phyloP scores from a whole-genome alignment of 75 land plant genomes.

The Isoetes taiwanensis region DNA sequence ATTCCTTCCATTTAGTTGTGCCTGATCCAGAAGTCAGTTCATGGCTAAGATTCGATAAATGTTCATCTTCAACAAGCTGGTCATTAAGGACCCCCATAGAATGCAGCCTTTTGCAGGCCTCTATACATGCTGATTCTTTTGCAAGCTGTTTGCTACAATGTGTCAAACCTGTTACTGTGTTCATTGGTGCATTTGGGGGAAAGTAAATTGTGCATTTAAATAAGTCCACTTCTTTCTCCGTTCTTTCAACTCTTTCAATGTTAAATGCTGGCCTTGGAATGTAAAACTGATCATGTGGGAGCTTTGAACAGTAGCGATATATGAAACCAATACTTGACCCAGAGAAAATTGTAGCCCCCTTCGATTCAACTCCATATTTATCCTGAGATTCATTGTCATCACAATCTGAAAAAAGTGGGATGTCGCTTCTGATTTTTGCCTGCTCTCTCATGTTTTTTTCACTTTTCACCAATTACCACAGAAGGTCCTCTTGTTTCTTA shows the following conservation, averaged over 20 bases:
- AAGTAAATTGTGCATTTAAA: conserved; percentile 47
- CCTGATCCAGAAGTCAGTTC: too few relatives aligned
- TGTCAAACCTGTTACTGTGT: conserved; percentile 39
- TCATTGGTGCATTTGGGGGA: conserved; percentile 75
- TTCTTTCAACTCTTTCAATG: conserved; percentile 10
- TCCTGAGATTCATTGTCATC: conserved; percentile 8
- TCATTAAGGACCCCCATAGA: conserved; percentile 60
- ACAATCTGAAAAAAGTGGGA: conserved; percentile 16
- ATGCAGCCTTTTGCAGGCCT: conserved; percentile 73
- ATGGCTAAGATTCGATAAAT: too few relatives aligned
- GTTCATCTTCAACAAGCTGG: conserved; percentile 37
- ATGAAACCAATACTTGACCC: conserved; percentile 52
- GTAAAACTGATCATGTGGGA: conserved; percentile 71
- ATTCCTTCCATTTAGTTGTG: conserved; percentile 79
- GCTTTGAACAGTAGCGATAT: conserved; percentile 48
- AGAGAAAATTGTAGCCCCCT: conserved; percentile 50
- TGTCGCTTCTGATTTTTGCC: conserved; percentile 36
- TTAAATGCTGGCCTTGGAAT: conserved; percentile 53
- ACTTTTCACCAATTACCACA: conserved; percentile 44
- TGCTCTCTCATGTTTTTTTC: conserved; percentile 52
- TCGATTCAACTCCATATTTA: conserved; percentile 33
- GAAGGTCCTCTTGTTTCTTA: conserved; percentile 34
- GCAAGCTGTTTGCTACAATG: conserved; percentile 24
- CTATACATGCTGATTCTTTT: conserved; percentile 71
- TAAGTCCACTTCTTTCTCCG: conserved; percentile 21